A percentile compares a stretch with the other conserved stretches of the same genome.
phyloP scores from a whole-genome alignment of 2,329 filamentous ascomycete genomes.

The Alternaria consortialis region DNA sequence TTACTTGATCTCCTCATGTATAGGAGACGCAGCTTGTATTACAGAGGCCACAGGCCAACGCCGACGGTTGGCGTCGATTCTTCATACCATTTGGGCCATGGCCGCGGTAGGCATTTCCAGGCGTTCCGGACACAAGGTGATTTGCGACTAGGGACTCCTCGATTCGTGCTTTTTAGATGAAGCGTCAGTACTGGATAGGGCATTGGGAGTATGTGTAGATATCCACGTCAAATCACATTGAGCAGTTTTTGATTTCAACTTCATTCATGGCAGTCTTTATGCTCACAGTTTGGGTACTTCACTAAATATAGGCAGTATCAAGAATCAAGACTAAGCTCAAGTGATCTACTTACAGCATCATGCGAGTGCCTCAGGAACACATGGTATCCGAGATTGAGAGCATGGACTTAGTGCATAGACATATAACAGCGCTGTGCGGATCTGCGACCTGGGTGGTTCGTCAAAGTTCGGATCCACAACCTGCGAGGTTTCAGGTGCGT shows the following conservation, averaged over 20 bases:
- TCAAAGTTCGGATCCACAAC: constrained; percentile 21
- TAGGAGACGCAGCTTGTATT: not conserved
- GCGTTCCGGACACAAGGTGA: constrained; percentile 28
- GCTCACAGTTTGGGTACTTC: not conserved
- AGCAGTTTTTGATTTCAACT: not conserved
- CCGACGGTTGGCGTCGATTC: constrained; percentile 1
- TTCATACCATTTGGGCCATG: constrained; percentile 6
- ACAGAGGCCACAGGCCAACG: not conserved
- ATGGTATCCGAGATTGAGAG: constrained; percentile 16
- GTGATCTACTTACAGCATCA: constrained; percentile 2
- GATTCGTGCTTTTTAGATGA: constrained; percentile 9
- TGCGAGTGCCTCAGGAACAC: constrained; percentile 23
- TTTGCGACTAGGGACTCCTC: constrained; percentile 12
- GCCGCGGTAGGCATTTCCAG: constrained; percentile 35
- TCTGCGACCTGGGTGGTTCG: constrained; percentile 19
- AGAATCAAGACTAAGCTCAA: not conserved
- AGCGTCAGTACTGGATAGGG: constrained; percentile 6
- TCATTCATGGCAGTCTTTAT: not conserved
- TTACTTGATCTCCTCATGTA: not conserved
- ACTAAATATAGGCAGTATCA: not conserved
- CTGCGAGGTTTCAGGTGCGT: constrained; percentile 30
- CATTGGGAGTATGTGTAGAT: constrained; percentile 21
- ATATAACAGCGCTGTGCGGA: constrained; percentile 16
- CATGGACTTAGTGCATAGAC: constrained; percentile 20
- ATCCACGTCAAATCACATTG: constrained; percentile 17